Percentiles rank a stretch among this genome's conserved stretches.
Evolutionary conservation across 306 rosid species (phyloP).

Genomic region (Quercus aquifolioides): DNA sequence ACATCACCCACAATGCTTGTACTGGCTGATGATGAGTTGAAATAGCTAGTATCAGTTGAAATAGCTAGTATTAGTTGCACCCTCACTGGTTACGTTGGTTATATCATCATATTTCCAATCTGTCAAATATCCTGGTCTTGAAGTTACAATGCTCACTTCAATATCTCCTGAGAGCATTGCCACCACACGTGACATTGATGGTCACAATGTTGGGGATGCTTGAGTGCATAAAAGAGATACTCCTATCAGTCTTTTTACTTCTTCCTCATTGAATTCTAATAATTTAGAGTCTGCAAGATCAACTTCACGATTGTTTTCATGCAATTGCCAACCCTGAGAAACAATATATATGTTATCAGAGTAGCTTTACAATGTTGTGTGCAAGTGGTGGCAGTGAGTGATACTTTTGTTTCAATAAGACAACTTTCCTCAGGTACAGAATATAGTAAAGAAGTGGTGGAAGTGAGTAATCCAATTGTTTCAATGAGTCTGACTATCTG

Average conservation of each 20-base stretch:
- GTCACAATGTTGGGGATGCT: slow-evolving; percentile 48
- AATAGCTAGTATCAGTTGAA: slow-evolving; percentile 22
- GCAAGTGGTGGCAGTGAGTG: too few species aligned
- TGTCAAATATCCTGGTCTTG: slow-evolving; percentile 59
- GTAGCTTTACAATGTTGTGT: too few species aligned
- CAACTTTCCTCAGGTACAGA: too few species aligned
- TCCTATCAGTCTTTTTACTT: slow-evolving; percentile 43
- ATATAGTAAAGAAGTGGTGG: too few species aligned
- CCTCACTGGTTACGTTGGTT: slow-evolving; percentile 9
- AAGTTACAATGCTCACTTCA: slow-evolving; percentile 44
- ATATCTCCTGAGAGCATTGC: slow-evolving; percentile 66
- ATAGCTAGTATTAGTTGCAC: slow-evolving; percentile 21
- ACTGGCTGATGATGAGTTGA: slow-evolving; percentile 32
- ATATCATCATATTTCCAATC: slow-evolving; percentile 61
- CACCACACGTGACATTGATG: slow-evolving; percentile 64
- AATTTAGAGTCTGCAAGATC: slow-evolving; percentile 47
- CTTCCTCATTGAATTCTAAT: slow-evolving; percentile 37
- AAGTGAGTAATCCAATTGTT: too few species aligned
- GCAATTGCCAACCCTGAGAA: slow-evolving; percentile 62
- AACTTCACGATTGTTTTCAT: slow-evolving; percentile 34
- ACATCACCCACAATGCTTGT: slow-evolving; percentile 28
- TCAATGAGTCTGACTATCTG: too few species aligned
- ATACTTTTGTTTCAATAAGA: too few species aligned
- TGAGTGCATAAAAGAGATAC: slow-evolving; percentile 65
- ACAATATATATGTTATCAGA: too few species aligned